These are phyloP conservation scores for Passalora sequoiae DNA, from an alignment of 2,329 filamentous ascomycete species.

Conservation along the genomic window DNA sequence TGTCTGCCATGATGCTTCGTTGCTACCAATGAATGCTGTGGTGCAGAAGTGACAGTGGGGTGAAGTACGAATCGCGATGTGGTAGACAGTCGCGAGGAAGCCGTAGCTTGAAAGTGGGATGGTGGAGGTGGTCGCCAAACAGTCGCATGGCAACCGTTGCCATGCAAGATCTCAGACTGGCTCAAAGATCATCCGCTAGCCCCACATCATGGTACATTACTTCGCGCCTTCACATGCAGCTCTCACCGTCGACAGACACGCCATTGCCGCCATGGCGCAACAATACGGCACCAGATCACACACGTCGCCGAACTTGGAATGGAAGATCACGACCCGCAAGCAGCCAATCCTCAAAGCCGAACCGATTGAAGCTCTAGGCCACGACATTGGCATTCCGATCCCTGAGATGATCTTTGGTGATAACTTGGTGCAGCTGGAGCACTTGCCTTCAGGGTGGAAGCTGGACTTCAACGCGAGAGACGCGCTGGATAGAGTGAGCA, in stretches of 20 bases:
- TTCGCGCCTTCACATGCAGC: not conserved
- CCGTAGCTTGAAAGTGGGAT: too few species aligned
- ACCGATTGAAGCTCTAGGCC: constrained; percentile 80
- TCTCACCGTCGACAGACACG: not conserved
- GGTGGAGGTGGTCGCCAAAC: constrained; percentile 1
- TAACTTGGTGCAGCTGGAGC: constrained; percentile 73
- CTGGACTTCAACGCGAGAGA: constrained; percentile 79
- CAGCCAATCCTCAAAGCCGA: constrained; percentile 89
- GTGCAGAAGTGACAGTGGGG: constrained; percentile 7
- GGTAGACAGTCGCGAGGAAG: too few species aligned
- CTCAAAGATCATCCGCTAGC: constrained; percentile 3
- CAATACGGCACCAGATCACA: constrained; percentile 14
- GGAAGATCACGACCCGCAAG: constrained; percentile 70
- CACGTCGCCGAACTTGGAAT: constrained; percentile 28
- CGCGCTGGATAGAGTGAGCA: constrained; percentile 86
- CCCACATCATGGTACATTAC: not conserved
- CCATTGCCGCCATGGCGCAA: constrained; percentile 12
- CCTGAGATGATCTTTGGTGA: constrained; percentile 99
- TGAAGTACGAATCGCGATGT: too few species aligned
- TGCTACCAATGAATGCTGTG: constrained; percentile 21
- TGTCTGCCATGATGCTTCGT: constrained; percentile 43
- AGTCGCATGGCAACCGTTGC: constrained; percentile 8
- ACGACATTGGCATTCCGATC: constrained; percentile 73
- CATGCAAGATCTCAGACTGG: not conserved
- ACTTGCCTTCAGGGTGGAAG: constrained; percentile 69